Percentiles rank a stretch among this genome's conserved stretches.
These are phyloP conservation scores for Stemphylium lycopersici DNA, from an alignment of 2,329 filamentous ascomycete genomes.

Conservation along the genomic window DNA sequence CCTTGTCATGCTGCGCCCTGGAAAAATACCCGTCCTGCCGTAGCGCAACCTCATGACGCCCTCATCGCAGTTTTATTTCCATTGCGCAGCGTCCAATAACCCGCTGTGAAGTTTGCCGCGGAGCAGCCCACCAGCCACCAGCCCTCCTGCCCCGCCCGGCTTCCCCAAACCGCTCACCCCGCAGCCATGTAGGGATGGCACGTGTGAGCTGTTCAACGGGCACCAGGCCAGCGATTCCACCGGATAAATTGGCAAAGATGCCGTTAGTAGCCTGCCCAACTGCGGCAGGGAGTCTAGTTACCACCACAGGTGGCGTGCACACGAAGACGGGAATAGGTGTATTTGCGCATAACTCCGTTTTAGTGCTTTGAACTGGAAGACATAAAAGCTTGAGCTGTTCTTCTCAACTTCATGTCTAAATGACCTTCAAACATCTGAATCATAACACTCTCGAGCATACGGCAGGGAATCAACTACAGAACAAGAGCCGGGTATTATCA, in stretches of 20 bases:
- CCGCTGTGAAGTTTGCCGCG: constrained; percentile 2
- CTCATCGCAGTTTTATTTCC: background rate
- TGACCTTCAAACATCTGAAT: too few species aligned
- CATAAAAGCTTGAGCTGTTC: constrained; percentile 5
- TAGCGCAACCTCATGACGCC: constrained; percentile 1
- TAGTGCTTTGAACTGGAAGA: background rate
- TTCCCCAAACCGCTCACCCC: constrained; percentile 29
- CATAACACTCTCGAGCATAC: too few species aligned
- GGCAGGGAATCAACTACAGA: too few species aligned
- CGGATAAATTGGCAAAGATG: constrained; percentile 31
- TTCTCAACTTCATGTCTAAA: background rate
- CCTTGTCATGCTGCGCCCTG: constrained; percentile 4
- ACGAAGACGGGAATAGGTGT: background rate
- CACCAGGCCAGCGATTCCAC: constrained; percentile 27
- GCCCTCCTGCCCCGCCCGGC: constrained; percentile 17
- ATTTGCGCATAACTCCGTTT: background rate
- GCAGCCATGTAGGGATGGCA: constrained; percentile 13
- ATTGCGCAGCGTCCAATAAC: background rate
- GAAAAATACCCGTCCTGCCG: constrained; percentile 3
- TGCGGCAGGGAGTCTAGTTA: background rate
- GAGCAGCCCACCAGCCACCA: background rate
- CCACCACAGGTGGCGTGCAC: constrained; percentile 1
- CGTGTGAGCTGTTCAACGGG: constrained; percentile 13
- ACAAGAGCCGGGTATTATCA: background rate
- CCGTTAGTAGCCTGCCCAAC: constrained; percentile 6